phyloP scores from a whole-genome alignment of 148 eudicot species.

The Diospyros lotus region DNA sequence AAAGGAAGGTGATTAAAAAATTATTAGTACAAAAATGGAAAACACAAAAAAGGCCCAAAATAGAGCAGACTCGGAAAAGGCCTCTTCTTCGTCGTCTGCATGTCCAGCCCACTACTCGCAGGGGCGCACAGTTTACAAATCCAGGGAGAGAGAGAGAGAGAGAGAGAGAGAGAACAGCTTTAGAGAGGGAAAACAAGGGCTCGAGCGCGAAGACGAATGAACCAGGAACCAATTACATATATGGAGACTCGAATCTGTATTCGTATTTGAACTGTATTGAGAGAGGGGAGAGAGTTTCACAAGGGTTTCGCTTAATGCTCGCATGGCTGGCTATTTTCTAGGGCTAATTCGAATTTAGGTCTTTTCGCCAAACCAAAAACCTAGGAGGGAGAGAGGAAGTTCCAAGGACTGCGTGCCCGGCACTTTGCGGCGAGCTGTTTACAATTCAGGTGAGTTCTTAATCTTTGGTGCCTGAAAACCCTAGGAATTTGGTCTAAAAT shows the following conservation, averaged over 20 bases:
- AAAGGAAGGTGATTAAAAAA: neutral
- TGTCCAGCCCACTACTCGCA: conserved; percentile 31
- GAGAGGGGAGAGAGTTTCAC: neutral
- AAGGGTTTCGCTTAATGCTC: conserved; percentile 2
- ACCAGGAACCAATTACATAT: conserved; percentile 10
- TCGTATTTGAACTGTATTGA: neutral
- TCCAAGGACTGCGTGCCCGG: conserved; percentile 7
- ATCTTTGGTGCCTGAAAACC: conserved; percentile 12
- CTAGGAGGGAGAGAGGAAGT: conserved; percentile 20
- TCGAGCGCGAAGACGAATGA: conserved; percentile 17
- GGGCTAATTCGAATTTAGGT: conserved; percentile 28
- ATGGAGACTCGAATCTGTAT: neutral
- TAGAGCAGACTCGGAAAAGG: conserved; percentile 2
- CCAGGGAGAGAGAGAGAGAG: conserved; percentile 1
- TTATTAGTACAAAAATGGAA: neutral
- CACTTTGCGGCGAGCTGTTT: conserved; percentile 19
- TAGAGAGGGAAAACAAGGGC: neutral
- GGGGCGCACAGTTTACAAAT: conserved; percentile 1
- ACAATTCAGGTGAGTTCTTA: conserved; percentile 37
- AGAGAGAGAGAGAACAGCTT: neutral
- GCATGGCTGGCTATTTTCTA: conserved; percentile 8
- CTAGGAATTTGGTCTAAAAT: conserved; percentile 24
- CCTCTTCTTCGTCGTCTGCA: conserved; percentile 25
- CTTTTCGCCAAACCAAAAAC: conserved; percentile 30
- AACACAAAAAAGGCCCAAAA: conserved; percentile 16